Base-by-base conservation (phyloP, 768 basidiomycete genomes). In the Piloderma croceum region DNA sequence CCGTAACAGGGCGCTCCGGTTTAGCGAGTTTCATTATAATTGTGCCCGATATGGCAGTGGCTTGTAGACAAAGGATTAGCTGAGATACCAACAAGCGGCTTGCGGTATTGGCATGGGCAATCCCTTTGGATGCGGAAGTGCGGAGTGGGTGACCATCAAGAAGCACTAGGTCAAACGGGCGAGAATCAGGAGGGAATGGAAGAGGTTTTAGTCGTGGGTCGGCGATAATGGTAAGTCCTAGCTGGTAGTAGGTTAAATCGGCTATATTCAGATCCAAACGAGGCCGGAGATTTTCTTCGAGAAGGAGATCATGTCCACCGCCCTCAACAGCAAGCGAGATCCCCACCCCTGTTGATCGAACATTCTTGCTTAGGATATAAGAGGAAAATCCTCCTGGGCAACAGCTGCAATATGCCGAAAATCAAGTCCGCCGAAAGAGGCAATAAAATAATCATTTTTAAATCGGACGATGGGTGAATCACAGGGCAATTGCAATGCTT, bases 61-160 rank as follows among this genome's bases (percentile, higher is more conserved):
- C 39, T 18, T 39, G 40, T n/a, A 64, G 50, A 3, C 48, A 60
- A 24, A 59, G 53, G 39, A 63, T 49, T 33, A 65, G 34, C 47
- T 63, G 61, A 9, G 56, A 50, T 22, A 62, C 52, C 18, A 59
- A 48, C 20, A 63, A 52, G 18, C 54, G 53, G 29, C 54, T 54
- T 35, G 42, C 35, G 41, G 47, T 48, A 24, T 36, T 34, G 18
- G 23, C 18, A 21, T 49, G 46, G 3, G 45, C 38, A n/a, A n/a
- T n/a, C n/a, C n/a, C n/a, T n/a, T n/a, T n/a, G 10, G n/a, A 13
- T 24, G 31, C 36, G 18, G 38, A 39, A 31, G 43, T 50, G 33
- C 63, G 60, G 13, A 63, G 43, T 3, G 56, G 56, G 39, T 63
- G 63, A 11, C 56, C 64, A 36, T 64, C 64, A 37, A 64, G 53